Percentiles rank a stretch among this genome's conserved stretches.
These are phyloP conservation scores for Arctostaphylos glauca DNA, from an alignment of 148 eudicot genomes.

Conservation along the genomic window DNA sequence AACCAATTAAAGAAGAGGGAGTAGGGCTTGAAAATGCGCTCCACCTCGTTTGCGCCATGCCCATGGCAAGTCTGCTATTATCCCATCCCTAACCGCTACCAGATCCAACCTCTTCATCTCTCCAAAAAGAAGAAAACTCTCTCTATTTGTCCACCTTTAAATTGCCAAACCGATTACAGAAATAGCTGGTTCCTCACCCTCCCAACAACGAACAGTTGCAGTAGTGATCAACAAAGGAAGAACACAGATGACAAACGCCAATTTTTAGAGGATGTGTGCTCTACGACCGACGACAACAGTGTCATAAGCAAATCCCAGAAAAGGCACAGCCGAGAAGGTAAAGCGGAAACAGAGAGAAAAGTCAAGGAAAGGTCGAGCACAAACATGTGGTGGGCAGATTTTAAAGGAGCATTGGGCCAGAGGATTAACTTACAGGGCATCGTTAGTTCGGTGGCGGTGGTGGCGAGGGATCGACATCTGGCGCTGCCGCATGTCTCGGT, in stretches of 20 bases:
- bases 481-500: slow-evolving; percentile 65
- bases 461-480: slow-evolving; percentile 43
- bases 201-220: slow-evolving; percentile 24
- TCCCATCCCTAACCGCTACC: slow-evolving; percentile 21
- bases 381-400: slow-evolving; percentile 71
- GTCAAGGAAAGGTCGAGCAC: slow-evolving; percentile 15
- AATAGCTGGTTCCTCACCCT: slow-evolving; percentile 17
- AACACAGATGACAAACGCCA: slow-evolving; percentile 16
- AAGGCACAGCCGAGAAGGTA: slow-evolving; percentile 6
- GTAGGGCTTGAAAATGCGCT: slow-evolving; percentile 23
- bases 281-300: slow-evolving; percentile 17
- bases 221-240: slow-evolving; percentile 21
- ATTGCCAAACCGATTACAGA: slow-evolving; percentile 13
- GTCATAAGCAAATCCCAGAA: slow-evolving; percentile 5
- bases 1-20: neutral
- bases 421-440: slow-evolving; percentile 73
- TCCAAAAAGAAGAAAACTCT: neutral
- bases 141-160: slow-evolving; percentile 4
- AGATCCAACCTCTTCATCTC: slow-evolving; percentile 13
- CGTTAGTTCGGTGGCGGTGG: slow-evolving; percentile 33
- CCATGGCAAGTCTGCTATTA: slow-evolving; percentile 24
- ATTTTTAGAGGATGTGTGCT: slow-evolving; percentile 17
- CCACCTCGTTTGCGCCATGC: slow-evolving; percentile 25
- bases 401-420: slow-evolving; percentile 71
- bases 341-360: neutral